Evolutionary conservation across 1,284 basidiomycete species (phyloP), one percentile per base, ranked within the genome.

Genomic region (Gomphus sp.): DNA sequence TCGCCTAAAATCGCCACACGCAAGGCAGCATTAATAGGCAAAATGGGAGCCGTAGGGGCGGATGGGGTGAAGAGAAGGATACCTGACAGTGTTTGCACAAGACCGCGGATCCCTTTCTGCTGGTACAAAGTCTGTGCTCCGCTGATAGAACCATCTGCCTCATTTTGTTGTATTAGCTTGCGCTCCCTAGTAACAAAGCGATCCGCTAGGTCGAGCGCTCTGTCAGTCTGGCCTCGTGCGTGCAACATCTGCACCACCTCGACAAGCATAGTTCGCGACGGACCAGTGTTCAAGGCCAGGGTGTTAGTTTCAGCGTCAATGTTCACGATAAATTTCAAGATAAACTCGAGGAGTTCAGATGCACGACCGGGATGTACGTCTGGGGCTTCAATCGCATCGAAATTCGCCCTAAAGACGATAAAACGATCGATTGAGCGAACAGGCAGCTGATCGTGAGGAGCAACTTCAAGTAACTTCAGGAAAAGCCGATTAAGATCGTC

Each of bases 401-500:
- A 65, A 58, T 80, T 80, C 9, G 73, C 71, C 14, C 71, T 66
- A 53, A 76, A 66, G 4, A 78, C 68, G 45, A 73, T 62, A 12
- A 69, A 55, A 14, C 71, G 61, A 59, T 76, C 67, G 58, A 69
- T 52, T 33, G 66, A 54, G 55, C 64, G 70, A n/a, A 79, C 61
- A 1, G 65, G 55, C 51, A 76, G 59, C n/a, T 68, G 67, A 57
- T 79, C 76, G 9, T 66, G 64, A 9, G 65, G 59, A 0, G 71
- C 70, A 50, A 69, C 66, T 14, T 68, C 64, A 37, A 73, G 66
- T 49, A 80, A 68, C 50, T 71, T 67, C 11, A 68, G 66, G 56
- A 78, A 81, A 1, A 88, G 62, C 57, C 75, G 69, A 65, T 87
- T 85, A 45, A 87, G 71, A 25, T 87, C 80, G 0, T 73, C 70